Evolutionary conservation across 768 basidiomycete species (phyloP), one percentile per base, ranked within the genome.

Genomic region (Candolleomyces eurysporus): DNA sequence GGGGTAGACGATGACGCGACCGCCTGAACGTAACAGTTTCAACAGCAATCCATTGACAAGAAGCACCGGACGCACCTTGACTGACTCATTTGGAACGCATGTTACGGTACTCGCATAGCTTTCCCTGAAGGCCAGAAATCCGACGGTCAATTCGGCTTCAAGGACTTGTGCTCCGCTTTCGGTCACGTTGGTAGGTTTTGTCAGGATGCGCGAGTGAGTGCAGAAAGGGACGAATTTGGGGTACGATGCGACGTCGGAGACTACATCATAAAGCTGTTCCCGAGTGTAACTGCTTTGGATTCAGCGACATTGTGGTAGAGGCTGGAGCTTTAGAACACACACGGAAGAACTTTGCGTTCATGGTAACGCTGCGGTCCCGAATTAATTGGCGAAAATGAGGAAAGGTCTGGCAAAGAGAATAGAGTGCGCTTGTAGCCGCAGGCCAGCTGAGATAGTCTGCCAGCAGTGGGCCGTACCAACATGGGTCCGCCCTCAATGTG

Each of bases 341-440:
- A 97, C 94, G 92, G 94, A 64, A 98, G 80, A 64, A 95, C 82
- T 78, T 91, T 96, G 63, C 84, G 82, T 69, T 96, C 94, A 67
- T 87, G 86, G 68, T 92, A 96, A 13, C 77, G 83, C 67, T 92
- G 89, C 10, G 77, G 67, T 60, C 82, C 79, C 63, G 79, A 72
- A 32, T 48, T n/a, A 22, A 67, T 69, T 61, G 79, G 75, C 5
- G 79, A 77, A 53, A 82, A 66, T 7, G 76, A 75, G 2, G 84
- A 75, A 26, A 86, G 68, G 57, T 81, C 75, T 16, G 85, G 80
- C 16, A 90, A 72, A 14, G 79, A 82, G 63, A 88, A 85, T 61
- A 68, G 48, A 39, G 63, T 59, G 52, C 61, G 65, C 46, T 56
- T 55, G 39, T 36, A 57, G 5, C 57, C 43, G 60, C 53, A 58